Conservation (phyloP, 768 basidiomycete genomes). For the Mycena rosella region DNA sequence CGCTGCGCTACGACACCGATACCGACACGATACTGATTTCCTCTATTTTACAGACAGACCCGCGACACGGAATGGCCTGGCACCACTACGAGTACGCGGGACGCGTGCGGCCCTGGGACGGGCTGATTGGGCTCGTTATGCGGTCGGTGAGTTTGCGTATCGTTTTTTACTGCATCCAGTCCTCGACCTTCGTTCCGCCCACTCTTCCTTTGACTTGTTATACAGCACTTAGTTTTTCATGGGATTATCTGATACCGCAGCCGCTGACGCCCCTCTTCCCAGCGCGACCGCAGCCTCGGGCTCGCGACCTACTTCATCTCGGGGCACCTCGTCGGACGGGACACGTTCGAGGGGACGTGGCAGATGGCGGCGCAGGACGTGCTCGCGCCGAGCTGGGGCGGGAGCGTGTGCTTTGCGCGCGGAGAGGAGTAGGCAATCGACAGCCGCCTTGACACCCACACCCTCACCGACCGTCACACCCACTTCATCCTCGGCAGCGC, state of each 20-base stretch:
- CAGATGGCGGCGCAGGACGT: constrained; percentile 33
- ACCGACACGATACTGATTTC: too few species aligned
- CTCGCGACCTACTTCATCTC: constrained; percentile 35
- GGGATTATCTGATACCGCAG: too few species aligned
- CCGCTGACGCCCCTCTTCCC: neutral
- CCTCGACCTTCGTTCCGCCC: too few species aligned
- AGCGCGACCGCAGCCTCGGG: constrained; percentile 33
- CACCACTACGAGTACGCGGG: constrained; percentile 51
- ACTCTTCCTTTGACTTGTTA: too few species aligned
- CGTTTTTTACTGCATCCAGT: neutral
- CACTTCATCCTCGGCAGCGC: too few species aligned
- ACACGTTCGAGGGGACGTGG: constrained; percentile 36
- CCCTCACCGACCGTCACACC: too few species aligned
- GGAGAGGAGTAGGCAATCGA: constrained; percentile 22
- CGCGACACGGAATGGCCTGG: constrained; percentile 52
- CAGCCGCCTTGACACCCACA: too few species aligned
- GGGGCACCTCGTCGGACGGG: constrained; percentile 29
- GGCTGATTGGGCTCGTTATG: constrained; percentile 52
- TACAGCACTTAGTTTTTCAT: too few species aligned
- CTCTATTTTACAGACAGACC: constrained; percentile 52
- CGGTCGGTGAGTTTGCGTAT: constrained; percentile 46
- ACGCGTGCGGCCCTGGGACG: constrained; percentile 55
- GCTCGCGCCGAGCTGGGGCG: too few species aligned
- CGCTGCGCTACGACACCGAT: neutral
- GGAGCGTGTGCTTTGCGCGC: constrained; percentile 31